These are phyloP conservation scores for Ganoderma multipileum DNA, from an alignment of 1,284 basidiomycete genomes.

Conservation along the genomic window DNA sequence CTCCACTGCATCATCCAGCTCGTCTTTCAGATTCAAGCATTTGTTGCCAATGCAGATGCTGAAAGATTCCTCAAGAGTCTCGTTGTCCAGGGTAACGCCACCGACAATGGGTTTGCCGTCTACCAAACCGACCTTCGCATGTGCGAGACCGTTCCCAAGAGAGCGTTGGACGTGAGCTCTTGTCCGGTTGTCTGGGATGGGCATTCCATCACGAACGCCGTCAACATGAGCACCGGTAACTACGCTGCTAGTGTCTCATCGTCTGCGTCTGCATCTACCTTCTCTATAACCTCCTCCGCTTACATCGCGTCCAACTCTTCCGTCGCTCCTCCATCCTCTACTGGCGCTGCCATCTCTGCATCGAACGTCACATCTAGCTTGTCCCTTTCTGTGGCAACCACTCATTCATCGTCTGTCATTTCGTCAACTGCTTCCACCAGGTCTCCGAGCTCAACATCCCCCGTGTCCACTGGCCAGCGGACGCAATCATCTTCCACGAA, in stretches of 20 bases:
- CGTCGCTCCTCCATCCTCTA: slow-evolving; percentile 6
- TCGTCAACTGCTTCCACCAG: slow-evolving; percentile 13
- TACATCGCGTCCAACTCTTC: slow-evolving; percentile 5
- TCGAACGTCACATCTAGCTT: slow-evolving; percentile 18
- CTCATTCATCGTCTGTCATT: slow-evolving; percentile 22
- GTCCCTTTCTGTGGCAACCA: slow-evolving; percentile 8
- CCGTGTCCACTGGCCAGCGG: slow-evolving; percentile 4
- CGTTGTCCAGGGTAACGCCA: slow-evolving; percentile 55
- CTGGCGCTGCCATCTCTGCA: background rate
- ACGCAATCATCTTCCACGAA: slow-evolving; percentile 14
- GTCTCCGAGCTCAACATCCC: slow-evolving; percentile 6
- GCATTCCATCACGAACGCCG: slow-evolving; percentile 20
- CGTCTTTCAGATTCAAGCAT: slow-evolving; percentile 70
- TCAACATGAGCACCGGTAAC: slow-evolving; percentile 10
- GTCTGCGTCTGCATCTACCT: slow-evolving; percentile 17
- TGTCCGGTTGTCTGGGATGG: slow-evolving; percentile 67
- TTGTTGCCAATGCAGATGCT: slow-evolving; percentile 67
- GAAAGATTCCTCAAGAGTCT: slow-evolving; percentile 59
- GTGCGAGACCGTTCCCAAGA: slow-evolving; percentile 63
- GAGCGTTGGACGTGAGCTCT: slow-evolving; percentile 47
- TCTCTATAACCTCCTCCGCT: background rate
- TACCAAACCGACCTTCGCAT: slow-evolving; percentile 56
- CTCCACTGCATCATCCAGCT: slow-evolving; percentile 74
- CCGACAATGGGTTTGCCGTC: slow-evolving; percentile 60
- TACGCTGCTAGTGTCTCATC: slow-evolving; percentile 18